Conservation (phyloP, 2,329 filamentous ascomycete species). For the Verticillium albo-atrum region DNA sequence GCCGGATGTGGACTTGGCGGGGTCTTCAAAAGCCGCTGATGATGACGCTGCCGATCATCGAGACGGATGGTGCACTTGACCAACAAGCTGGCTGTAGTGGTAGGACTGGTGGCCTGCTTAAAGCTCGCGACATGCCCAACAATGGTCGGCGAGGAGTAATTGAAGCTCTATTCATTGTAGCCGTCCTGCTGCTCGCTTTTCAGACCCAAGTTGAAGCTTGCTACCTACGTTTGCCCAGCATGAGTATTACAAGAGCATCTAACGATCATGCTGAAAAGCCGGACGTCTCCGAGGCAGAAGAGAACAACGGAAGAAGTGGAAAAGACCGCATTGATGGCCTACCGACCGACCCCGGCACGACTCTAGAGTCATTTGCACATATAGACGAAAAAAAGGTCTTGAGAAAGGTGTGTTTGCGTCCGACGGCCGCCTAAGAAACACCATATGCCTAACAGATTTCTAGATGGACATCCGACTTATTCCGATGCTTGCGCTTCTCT, state of each 20-base stretch:
- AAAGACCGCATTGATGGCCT: conserved; percentile 2
- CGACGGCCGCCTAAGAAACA: background rate
- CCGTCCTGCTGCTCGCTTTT: background rate
- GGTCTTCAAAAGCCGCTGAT: background rate
- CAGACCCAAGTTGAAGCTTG: background rate
- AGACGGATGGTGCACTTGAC: background rate
- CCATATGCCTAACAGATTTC: conserved; percentile 3
- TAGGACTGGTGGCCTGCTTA: background rate
- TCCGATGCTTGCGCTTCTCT: conserved; percentile 62
- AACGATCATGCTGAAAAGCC: conserved; percentile 3
- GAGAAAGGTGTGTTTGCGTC: conserved; percentile 37
- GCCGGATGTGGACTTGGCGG: background rate
- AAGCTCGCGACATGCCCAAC: background rate
- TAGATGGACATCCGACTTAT: conserved; percentile 49
- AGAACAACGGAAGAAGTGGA: background rate
- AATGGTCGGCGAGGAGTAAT: background rate
- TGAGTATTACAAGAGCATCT: background rate
- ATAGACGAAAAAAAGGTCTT: conserved; percentile 55
- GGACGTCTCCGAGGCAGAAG: conserved; percentile 6
- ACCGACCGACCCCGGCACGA: conserved; percentile 1
- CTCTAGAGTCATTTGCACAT: conserved; percentile 21
- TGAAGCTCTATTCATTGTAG: background rate
- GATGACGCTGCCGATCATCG: background rate
- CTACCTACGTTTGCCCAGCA: background rate
- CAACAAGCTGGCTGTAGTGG: background rate